Base-by-base conservation (phyloP, 1,139 yeast genomes). In the Suzukiozyma palmioleophila region DNA sequence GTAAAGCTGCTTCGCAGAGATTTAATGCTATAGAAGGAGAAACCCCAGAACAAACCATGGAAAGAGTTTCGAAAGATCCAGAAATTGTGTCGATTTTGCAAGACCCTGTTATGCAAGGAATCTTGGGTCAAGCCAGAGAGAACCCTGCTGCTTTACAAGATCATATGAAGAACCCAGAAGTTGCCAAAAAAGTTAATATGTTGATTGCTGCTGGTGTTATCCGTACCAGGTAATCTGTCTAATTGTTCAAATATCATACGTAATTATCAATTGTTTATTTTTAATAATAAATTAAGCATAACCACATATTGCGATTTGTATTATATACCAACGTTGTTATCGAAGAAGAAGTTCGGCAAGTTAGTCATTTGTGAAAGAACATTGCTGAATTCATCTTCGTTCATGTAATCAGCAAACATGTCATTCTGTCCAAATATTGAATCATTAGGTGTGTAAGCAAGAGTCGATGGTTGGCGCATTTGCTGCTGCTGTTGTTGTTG, bases 71-170 rank as follows among this genome's bases (percentile, higher is more conserved):
- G 43, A 79, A 84, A 62, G 98, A 94, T 64, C 98, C 98, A 14
- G 98, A 92, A 69, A 84, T 92, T 48, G 89, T 85, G 39, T 75
- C 81, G 43, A 89, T 90, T 52, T 76, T 94, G 65, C 94, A 87
- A 62, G 97, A 92, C 60, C 98, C 98, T 11, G 90, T 92, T 35
- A 92, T 94, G 97, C 94, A 89, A 68, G 84, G 92, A 45, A 92
- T 94, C 51, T 76, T 94, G 59, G 84, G 81, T 49, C 98, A 94
- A 69, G 98, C 97, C 14, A 87, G 85, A 63, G 88, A 82, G 46
- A 86, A 94, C 60, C 98, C 98, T 35, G 96, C 96, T 38, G 97
- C 98, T 36, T 76, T 94, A 52, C 94, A 87, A 60, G 97, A 92
- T 53, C 98, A 94, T 66, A 89, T 94, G 97, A 86, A 79, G 73